A percentile compares a stretch with the other conserved stretches of the same genome.
Conservation (phyloP, 106 monocot genomes). For the Posidonia australis region DNA sequence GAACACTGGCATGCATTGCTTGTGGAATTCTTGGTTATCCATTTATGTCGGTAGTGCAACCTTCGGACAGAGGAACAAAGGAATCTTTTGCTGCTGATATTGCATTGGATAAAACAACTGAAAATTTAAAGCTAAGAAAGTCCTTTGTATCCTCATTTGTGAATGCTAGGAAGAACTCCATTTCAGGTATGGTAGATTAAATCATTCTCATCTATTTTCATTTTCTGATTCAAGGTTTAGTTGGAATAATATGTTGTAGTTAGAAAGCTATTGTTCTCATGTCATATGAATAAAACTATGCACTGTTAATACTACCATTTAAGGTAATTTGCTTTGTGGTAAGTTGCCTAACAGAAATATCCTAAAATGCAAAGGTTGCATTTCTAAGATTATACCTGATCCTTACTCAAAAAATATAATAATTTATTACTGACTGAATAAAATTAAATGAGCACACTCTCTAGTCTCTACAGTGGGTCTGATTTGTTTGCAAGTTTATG, state of each 20-base stretch:
- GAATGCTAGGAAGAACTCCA: neutral
- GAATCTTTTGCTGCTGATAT: slow-evolving; percentile 19
- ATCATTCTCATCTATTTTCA: neutral
- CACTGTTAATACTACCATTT: too few species aligned
- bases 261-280: neutral
- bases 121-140: neutral
- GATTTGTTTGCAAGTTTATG: too few species aligned
- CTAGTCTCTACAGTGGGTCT: too few species aligned
- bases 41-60: slow-evolving; percentile 89
- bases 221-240: neutral
- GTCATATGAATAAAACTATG: neutral
- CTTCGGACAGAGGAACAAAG: slow-evolving; percentile 31
- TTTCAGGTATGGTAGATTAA: slow-evolving; percentile 1
- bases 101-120: neutral
- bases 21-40: slow-evolving; percentile 98
- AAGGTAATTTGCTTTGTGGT: too few species aligned
- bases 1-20: slow-evolving; percentile 79
- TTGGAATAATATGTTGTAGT: neutral
- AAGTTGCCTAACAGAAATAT: too few species aligned
- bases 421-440: too few species aligned
- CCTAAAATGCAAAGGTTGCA: too few species aligned
- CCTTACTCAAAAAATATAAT: too few species aligned
- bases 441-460: too few species aligned
- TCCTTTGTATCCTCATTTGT: neutral
- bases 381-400: too few species aligned